Conservation (phyloP, 352 stramenopile genomes). For the Peronosclerospora sorghi region DNA sequence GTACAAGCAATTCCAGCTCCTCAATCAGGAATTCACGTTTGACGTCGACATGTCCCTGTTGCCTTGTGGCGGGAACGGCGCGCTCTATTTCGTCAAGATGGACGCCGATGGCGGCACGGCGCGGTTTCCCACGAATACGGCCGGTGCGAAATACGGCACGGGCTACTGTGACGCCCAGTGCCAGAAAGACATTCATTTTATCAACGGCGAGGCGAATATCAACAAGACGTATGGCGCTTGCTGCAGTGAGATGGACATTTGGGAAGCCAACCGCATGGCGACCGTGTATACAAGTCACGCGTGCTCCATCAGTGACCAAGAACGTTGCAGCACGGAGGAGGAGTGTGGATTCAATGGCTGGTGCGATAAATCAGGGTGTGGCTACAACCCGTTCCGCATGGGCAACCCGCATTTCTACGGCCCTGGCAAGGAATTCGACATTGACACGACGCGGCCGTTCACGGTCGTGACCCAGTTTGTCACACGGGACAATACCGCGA, state of each 20-base stretch:
- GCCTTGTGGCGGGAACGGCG: slow-evolving; percentile 54
- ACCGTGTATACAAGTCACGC: slow-evolving; percentile 41
- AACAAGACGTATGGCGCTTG: slow-evolving; percentile 46
- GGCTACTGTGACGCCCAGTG: slow-evolving; percentile 69
- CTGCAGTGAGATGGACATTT: slow-evolving; percentile 60
- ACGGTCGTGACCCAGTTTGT: slow-evolving; percentile 68
- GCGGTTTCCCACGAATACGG: slow-evolving; percentile 34
- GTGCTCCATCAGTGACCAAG: slow-evolving; percentile 26
- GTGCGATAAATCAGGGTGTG: slow-evolving; percentile 68
- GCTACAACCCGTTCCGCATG: slow-evolving; percentile 65
- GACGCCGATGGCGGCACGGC: slow-evolving; percentile 37
- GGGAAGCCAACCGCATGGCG: slow-evolving; percentile 51
- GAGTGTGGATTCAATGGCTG: slow-evolving; percentile 46
- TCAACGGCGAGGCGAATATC: slow-evolving; percentile 65
- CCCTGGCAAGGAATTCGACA: slow-evolving; percentile 26
- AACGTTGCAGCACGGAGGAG: slow-evolving; percentile 28
- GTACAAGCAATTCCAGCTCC: slow-evolving; percentile 57
- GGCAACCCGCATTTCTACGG: slow-evolving; percentile 58
- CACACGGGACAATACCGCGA: slow-evolving; percentile 40
- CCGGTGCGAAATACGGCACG: slow-evolving; percentile 52
- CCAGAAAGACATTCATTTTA: slow-evolving; percentile 65
- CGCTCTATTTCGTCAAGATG: slow-evolving; percentile 72
- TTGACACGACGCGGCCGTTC: slow-evolving; percentile 55
- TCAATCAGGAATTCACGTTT: slow-evolving; percentile 63
- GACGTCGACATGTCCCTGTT: slow-evolving; percentile 56